Evolutionary conservation across 768 basidiomycete species (phyloP).

Genomic region (Ramaria sp.): DNA sequence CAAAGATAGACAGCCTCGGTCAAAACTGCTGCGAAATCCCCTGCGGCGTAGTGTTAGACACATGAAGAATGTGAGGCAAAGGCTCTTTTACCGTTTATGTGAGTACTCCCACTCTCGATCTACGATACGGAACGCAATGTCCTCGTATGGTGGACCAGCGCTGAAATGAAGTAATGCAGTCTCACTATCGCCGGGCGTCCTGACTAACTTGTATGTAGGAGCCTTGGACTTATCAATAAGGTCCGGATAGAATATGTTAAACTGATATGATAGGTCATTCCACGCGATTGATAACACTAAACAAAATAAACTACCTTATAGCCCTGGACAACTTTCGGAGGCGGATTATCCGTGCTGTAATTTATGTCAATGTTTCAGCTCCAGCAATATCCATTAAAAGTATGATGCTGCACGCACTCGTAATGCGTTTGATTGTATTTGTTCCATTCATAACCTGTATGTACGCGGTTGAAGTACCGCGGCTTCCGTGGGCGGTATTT

Average conservation of each 20-base stretch:
- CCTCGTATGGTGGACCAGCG: constrained; percentile 96
- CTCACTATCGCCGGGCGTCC: constrained; percentile 90
- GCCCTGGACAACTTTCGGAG: constrained; percentile 98
- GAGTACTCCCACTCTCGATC: constrained; percentile 98
- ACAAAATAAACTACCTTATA: constrained; percentile 58
- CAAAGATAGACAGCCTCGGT: constrained; percentile 88
- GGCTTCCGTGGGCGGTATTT: constrained; percentile 96
- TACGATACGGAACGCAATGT: constrained; percentile 96
- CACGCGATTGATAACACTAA: constrained; percentile 3
- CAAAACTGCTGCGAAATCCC: constrained; percentile 95
- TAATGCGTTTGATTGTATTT: constrained; percentile 99
- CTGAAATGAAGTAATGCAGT: constrained; percentile 89
- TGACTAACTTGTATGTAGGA: constrained; percentile 92
- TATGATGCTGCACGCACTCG: constrained; percentile 50
- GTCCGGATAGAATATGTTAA: constrained; percentile 98
- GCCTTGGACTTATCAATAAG: constrained; percentile 97
- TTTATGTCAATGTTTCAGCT: neutral
- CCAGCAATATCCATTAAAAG: constrained; percentile 1
- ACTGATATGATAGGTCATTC: constrained; percentile 30
- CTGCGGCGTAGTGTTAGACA: constrained; percentile 28
- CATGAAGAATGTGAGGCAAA: neutral
- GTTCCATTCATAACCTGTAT: constrained; percentile 99
- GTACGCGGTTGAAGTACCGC: constrained; percentile 96
- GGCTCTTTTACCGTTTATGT: constrained; percentile 66
- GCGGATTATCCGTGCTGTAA: constrained; percentile 88